Percentiles rank a stretch among this genome's conserved stretches.
Conservation (phyloP, 768 basidiomycete species). For the Leccinum broughii region DNA sequence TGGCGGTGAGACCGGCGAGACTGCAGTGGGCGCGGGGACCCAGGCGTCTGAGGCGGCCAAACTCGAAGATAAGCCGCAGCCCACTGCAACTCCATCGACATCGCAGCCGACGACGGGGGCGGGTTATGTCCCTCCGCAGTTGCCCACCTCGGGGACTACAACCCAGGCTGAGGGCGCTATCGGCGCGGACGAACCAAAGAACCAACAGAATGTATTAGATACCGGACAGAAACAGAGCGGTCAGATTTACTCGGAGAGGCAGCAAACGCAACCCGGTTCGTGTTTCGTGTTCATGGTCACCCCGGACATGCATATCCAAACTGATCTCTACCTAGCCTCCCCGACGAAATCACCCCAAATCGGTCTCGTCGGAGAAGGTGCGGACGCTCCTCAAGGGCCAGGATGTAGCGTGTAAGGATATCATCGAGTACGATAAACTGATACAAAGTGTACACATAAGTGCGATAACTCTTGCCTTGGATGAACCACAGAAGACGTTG, state of each 20-base stretch:
- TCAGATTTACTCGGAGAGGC: background rate
- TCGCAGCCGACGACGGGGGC: background rate
- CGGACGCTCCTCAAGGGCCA: conserved; percentile 6
- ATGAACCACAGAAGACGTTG: background rate
- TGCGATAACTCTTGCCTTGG: background rate
- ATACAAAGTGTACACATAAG: background rate
- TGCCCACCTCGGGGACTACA: background rate
- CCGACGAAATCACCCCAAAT: background rate
- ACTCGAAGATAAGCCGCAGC: background rate
- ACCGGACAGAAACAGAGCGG: background rate
- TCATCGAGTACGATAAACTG: background rate
- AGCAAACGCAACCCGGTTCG: conserved; percentile 9
- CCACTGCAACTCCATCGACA: background rate
- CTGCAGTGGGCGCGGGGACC: background rate
- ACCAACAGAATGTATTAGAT: background rate
- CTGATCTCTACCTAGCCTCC: background rate
- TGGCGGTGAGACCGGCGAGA: background rate
- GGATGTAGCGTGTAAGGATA: conserved; percentile 4
- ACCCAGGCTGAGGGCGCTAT: background rate
- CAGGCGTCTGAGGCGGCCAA: background rate
- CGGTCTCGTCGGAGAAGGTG: background rate
- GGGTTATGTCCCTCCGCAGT: background rate
- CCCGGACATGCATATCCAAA: background rate
- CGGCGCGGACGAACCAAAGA: background rate
- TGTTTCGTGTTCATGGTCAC: background rate